Conservation (phyloP, 352 stramenopile genomes). For the Phytophthora sojae region DNA sequence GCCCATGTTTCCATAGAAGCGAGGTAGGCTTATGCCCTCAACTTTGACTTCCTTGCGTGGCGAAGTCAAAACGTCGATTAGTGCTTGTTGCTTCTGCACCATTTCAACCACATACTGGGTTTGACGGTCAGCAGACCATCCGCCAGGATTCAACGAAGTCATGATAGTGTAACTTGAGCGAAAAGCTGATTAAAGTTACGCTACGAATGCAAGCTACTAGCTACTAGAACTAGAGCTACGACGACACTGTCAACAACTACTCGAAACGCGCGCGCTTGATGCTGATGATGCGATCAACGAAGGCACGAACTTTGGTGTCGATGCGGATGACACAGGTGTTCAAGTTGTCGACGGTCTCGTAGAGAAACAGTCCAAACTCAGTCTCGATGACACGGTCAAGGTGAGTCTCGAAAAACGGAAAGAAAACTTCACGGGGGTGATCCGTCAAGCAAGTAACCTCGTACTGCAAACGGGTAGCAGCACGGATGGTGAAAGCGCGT, state of each 20-base stretch:
- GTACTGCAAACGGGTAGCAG: background rate
- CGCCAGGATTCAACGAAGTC: background rate
- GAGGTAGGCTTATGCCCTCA: conserved; percentile 1
- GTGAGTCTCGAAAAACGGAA: background rate
- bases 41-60: background rate
- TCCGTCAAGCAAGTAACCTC: background rate
- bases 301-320: background rate
- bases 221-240: background rate
- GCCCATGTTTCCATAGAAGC: background rate
- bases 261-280: background rate
- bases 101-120: background rate
- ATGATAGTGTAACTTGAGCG: background rate
- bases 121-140: background rate
- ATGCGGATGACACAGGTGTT: background rate
- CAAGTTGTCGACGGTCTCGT: background rate
- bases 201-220: background rate
- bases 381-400: background rate
- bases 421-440: background rate
- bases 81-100: background rate
- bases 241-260: background rate
- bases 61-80: background rate
- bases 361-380: background rate
- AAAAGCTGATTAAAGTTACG: background rate
- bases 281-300: background rate
- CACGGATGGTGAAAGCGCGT: no score